Percentiles rank a stretch among this genome's conserved stretches.
phyloP scores from a whole-genome alignment of 768 basidiomycete genomes.

The Tremella mesenterica region DNA sequence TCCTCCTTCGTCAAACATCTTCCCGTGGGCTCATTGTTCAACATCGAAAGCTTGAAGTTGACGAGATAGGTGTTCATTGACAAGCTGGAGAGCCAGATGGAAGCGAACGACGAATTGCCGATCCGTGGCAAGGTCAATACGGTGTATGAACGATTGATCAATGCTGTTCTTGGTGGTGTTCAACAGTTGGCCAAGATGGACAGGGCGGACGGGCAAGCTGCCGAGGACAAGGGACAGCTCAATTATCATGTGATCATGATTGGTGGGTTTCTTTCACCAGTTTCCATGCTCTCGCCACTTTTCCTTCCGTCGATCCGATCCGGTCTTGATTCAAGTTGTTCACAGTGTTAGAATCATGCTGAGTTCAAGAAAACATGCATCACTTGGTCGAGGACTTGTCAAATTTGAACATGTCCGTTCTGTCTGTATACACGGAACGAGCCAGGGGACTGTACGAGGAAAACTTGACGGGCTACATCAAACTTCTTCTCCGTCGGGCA shows the following conservation, averaged over 20 bases:
- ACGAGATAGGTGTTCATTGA: conserved; percentile 55
- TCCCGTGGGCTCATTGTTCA: conserved; percentile 50
- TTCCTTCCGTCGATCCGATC: background rate
- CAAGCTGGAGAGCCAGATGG: conserved; percentile 73
- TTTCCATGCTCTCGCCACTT: background rate
- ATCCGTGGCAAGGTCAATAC: conserved; percentile 67
- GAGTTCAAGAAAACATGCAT: conserved; percentile 80
- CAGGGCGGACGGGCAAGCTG: conserved; percentile 53
- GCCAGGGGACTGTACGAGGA: conserved; percentile 83
- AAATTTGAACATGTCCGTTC: conserved; percentile 60
- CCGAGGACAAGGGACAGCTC: conserved; percentile 88
- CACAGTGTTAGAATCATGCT: background rate
- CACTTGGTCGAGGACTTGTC: conserved; percentile 78
- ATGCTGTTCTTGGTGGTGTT: conserved; percentile 81
- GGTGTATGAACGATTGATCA: conserved; percentile 80
- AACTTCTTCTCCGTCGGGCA: conserved; percentile 73
- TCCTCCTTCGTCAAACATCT: conserved; percentile 88
- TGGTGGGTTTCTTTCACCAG: conserved; percentile 52
- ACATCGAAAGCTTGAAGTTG: background rate
- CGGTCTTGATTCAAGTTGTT: conserved; percentile 4
- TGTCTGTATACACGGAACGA: conserved; percentile 54
- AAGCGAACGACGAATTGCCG: conserved; percentile 63
- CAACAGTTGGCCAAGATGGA: conserved; percentile 96
- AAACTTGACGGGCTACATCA: conserved; percentile 76
- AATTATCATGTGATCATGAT: conserved; percentile 94